Base-by-base conservation (phyloP, 768 basidiomycete genomes). In the Lentinus tigrinus region DNA sequence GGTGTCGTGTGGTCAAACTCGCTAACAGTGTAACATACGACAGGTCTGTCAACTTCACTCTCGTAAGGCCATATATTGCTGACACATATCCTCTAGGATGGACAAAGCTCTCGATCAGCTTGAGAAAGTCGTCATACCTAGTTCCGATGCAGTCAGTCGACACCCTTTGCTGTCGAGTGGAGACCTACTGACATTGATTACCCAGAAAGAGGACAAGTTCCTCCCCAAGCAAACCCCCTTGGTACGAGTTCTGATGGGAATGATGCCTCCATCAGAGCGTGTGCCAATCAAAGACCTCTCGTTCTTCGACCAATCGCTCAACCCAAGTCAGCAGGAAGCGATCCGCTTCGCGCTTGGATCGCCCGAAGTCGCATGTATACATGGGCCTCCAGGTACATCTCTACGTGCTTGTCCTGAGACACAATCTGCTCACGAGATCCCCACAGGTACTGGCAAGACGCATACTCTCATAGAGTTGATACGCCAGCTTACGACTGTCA, bases 391-490 rank as follows among this genome's bases (percentile, higher is more conserved):
- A 59, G 96, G 96, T 83, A 67, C 24, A 37, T 2, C n/a, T 8
- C 4, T 19, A 27, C 39, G 43, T 24, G 26, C 3, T 11, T 16
- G 6, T 47, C 5, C n/a, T 24, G 16, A 10, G 0, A 0, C 27
- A 34, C n/a, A n/a, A n/a, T 11, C 44, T 47, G 4, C 11, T 19
- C 5, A 24, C 53, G 38, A 56, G 14, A 11, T 47, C 10, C 31
- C 31, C 7, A 6, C 51, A 86, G 87, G 91, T 57, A 96, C 95
- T 2, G 96, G 96, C 7, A 98, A 98, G 77, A 99, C 96, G 0
- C 91, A 94, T 63, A 97, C 96, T 0, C 79, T 99, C 17, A 89
- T 98, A 34, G 96, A 99, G 71, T 82, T 97, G 50, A 91, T 98
- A 57, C 85, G 91, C 27, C 95, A 98, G 66, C 73, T 95, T 23